Conservation (phyloP, 192 early-diverging fungal genomes). For the Obelidium mucronatum region DNA sequence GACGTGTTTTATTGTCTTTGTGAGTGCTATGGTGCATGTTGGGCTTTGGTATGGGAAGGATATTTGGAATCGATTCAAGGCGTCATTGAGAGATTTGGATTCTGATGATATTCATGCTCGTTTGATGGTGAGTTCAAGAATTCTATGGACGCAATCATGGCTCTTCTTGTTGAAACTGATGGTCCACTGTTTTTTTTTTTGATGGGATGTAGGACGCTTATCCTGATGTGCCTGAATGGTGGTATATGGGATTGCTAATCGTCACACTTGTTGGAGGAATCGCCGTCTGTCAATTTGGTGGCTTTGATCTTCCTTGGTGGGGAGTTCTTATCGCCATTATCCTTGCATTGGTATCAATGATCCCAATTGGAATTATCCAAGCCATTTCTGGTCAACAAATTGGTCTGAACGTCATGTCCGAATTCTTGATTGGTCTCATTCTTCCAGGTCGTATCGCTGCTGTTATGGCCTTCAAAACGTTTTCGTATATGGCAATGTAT, state of each 20-base stretch:
- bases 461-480: constrained; percentile 87
- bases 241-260: constrained; percentile 60
- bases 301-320: constrained; percentile 34
- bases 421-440: constrained; percentile 84
- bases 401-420: constrained; percentile 83
- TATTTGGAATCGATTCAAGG: constrained; percentile 7
- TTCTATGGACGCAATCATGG: neutral
- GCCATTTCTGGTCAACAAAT: constrained; percentile 79
- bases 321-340: constrained; percentile 5
- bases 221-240: constrained; percentile 69
- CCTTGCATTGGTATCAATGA: constrained; percentile 6
- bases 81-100: constrained; percentile 22
- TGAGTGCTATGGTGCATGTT: constrained; percentile 64
- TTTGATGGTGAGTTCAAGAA: constrained; percentile 59
- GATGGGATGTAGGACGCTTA: constrained; percentile 52
- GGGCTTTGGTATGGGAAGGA: constrained; percentile 63
- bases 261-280: constrained; percentile 8
- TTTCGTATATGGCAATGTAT: constrained; percentile 77
- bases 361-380: constrained; percentile 66
- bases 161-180: neutral
- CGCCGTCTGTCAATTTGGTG: constrained; percentile 22
- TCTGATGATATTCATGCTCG: constrained; percentile 67
- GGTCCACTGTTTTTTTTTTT: too few species aligned
- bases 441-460: constrained; percentile 80
- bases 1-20: constrained; percentile 54